These are phyloP conservation scores for Linaria vulgaris DNA, from an alignment of 257 asterid species.

Conservation along the genomic window DNA sequence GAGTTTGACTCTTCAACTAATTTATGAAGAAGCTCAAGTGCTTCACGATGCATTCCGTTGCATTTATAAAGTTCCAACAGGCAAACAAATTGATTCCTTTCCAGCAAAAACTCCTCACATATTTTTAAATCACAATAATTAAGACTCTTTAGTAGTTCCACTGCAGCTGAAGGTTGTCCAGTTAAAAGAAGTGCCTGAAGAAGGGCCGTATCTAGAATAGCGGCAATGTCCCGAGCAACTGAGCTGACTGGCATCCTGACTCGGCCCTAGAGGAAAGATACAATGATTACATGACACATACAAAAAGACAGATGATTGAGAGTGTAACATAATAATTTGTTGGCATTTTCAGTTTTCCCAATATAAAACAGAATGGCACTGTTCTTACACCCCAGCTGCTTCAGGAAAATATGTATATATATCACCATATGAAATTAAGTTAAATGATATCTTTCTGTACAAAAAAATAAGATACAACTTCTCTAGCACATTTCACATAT, in stretches of 20 bases:
- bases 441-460: neutral
- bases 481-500: neutral
- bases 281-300: no score
- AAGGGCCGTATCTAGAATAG: conserved; percentile 85
- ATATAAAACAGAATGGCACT: no score
- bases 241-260: conserved; percentile 62
- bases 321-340: no score
- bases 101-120: conserved; percentile 82
- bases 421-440: neutral
- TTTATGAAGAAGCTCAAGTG: conserved; percentile 80
- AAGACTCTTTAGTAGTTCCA: conserved; percentile 74
- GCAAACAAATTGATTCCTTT: conserved; percentile 64
- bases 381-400: no score
- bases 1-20: conserved; percentile 85
- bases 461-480: neutral
- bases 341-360: no score
- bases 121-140: conserved; percentile 82
- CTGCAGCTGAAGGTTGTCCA: conserved; percentile 85
- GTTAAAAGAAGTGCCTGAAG: conserved; percentile 87
- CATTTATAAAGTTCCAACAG: conserved; percentile 82
- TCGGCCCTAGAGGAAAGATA: conserved; percentile 54
- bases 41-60: conserved; percentile 86
- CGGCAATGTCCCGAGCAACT: conserved; percentile 93
- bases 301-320: no score
- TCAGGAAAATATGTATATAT: no score